Base-by-base conservation (phyloP, 1,284 basidiomycete genomes). In the Microbotryum scabiosae region DNA sequence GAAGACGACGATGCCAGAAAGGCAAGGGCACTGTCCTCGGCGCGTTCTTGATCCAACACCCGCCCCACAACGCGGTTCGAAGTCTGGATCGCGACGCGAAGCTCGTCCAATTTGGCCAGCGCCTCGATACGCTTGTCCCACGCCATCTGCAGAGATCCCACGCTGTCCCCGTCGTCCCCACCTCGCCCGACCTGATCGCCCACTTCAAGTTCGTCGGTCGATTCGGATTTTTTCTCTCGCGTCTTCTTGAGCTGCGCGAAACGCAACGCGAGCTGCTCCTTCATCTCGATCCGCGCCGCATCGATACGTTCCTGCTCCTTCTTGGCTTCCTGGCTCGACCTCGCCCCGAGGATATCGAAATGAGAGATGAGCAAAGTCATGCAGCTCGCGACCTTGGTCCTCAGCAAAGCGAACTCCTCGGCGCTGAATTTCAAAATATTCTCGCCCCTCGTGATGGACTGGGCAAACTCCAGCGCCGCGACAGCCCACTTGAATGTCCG, bases 401-500 rank as follows among this genome's bases (percentile, higher is more conserved):
- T 82, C 45, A 98, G 79, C 76, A 90, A 82, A 65, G 88, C 84
- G 74, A 97, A 97, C 74, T 98, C 90, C 63, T 86, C 83, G 65
- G 86, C 84, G 43, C 87, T 87, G 54, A 98, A 82, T 43, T 92
- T 85, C 20, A 97, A 82, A 69, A 99, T 98, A 74, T 86, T 86
- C 71, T 89, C 90, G 56, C 88, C 85, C 65, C 86, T 83, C 5
- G 94, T 98, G 66, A 93, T 86, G 70, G 87, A 83, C 70, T 92
- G 84, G 4, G 92, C 88, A 73, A 96, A 97, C 73, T 97, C 91
- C 21, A 99, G 82, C 5, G 96, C 93, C 57, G 88, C 89, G 57
- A 99, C 92, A 1, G 96, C 94, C 92, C 94, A 98, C 73, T 90
- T 87, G 82, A 99, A 99, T 0, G 93, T 98, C 75, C 88, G 90